phyloP scores from a whole-genome alignment of 2,329 filamentous ascomycete genomes.

The Diaporthe sp. region DNA sequence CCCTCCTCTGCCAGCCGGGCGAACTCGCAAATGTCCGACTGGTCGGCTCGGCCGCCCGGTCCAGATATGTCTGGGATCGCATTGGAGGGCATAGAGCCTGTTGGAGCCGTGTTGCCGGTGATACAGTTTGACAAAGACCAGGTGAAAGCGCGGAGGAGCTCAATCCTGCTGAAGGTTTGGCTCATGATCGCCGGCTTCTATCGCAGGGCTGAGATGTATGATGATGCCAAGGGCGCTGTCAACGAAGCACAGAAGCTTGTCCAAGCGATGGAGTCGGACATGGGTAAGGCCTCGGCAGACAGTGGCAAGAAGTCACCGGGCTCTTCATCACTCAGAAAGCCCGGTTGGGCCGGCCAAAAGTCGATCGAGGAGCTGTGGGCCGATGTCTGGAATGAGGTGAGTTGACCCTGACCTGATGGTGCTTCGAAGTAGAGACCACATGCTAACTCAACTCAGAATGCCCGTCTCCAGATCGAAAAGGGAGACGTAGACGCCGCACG shows the following conservation, averaged over 20 bases:
- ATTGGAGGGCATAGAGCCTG: constrained; percentile 58
- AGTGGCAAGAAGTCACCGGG: constrained; percentile 73
- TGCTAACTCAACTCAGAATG: constrained; percentile 55
- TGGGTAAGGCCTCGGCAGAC: constrained; percentile 71
- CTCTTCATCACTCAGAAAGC: constrained; percentile 71
- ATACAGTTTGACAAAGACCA: constrained; percentile 70
- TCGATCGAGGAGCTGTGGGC: constrained; percentile 88
- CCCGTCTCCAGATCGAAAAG: constrained; percentile 74
- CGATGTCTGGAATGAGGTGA: constrained; percentile 86
- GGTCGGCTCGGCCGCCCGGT: constrained; percentile 58
- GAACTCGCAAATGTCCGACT: constrained; percentile 59
- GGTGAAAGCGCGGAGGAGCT: constrained; percentile 63
- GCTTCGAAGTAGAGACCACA: neutral
- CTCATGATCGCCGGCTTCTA: constrained; percentile 92
- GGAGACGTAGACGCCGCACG: constrained; percentile 78
- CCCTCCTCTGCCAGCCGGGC: constrained; percentile 54
- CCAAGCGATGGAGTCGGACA: constrained; percentile 77
- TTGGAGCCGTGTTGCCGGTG: constrained; percentile 63
- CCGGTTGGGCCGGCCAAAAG: constrained; percentile 84
- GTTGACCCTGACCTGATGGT: constrained; percentile 48
- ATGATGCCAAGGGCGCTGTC: constrained; percentile 85
- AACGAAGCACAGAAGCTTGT: constrained; percentile 86
- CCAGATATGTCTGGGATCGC: constrained; percentile 57
- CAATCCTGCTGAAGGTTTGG: constrained; percentile 84
- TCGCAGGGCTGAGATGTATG: constrained; percentile 81